A percentile compares a stretch with the other conserved stretches of the same genome.
Evolutionary conservation across 2,329 filamentous ascomycete genomes (phyloP).

Genomic region (Lasiodiplodia hormozganensis): DNA sequence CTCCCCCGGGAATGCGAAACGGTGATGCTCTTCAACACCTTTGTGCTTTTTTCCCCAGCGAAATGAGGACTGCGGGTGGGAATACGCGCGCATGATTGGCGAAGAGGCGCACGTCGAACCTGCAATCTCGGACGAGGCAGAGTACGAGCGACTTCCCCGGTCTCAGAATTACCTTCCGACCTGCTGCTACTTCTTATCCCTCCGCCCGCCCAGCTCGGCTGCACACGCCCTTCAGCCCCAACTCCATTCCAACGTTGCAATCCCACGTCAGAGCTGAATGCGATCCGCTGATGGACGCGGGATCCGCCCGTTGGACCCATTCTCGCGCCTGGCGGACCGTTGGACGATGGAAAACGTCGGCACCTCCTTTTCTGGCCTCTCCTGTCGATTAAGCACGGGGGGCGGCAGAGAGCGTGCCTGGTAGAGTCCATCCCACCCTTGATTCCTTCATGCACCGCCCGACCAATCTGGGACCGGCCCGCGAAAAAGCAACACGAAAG

Average conservation of each 20-base stretch:
- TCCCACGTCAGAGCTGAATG: conserved; percentile 25
- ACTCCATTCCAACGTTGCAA: conserved; percentile 25
- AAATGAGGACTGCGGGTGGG: conserved; percentile 14
- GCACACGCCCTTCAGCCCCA: conserved; percentile 12
- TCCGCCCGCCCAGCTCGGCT: not conserved
- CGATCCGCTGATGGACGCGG: conserved; percentile 24
- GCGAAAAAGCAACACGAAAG: conserved; percentile 4
- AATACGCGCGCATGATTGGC: conserved; percentile 19
- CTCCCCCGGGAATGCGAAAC: conserved; percentile 9
- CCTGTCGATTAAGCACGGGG: conserved; percentile 5
- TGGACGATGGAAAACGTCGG: conserved; percentile 8
- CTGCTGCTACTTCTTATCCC: conserved; percentile 6
- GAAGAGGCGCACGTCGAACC: conserved; percentile 4
- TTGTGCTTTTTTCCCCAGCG: conserved; percentile 2
- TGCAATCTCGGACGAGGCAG: conserved; percentile 26
- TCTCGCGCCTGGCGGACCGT: conserved; percentile 21
- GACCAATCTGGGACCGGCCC: conserved; percentile 20
- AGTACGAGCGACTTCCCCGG: conserved; percentile 15
- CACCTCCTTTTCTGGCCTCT: conserved; percentile 5
- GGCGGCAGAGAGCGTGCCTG: conserved; percentile 4
- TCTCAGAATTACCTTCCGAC: conserved; percentile 18
- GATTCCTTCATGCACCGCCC: conserved; percentile 23
- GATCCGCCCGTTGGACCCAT: conserved; percentile 26
- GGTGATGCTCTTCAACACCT: conserved; percentile 10
- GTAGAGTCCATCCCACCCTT: conserved; percentile 14